Conservation (phyloP, 179 eudicot species). For the Heliamphora pulchella region DNA sequence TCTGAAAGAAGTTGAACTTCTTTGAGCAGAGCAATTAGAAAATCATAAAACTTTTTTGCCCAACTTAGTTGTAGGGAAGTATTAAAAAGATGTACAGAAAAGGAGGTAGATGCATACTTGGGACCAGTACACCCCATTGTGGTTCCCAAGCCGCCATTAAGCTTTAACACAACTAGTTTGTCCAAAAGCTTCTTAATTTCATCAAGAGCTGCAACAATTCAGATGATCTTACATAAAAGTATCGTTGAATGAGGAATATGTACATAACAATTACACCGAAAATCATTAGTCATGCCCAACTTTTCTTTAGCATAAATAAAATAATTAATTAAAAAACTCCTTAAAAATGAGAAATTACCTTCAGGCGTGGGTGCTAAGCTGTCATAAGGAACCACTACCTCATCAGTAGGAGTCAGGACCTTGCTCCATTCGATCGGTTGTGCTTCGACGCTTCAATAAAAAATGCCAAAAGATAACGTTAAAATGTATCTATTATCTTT, state of each 20-base stretch:
- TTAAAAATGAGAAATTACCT: conserved; percentile 31
- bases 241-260: neutral
- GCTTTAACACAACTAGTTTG: conserved; percentile 97
- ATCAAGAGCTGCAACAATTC: conserved; percentile 50
- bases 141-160: conserved; percentile 98
- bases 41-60: neutral
- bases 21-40: neutral
- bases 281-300: neutral
- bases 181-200: conserved; percentile 66
- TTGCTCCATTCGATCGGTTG: conserved; percentile 89
- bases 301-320: neutral
- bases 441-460: conserved; percentile 71
- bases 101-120: conserved; percentile 41
- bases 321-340: neutral
- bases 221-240: neutral
- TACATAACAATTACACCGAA: neutral
- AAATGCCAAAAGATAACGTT: neutral
- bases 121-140: conserved; percentile 99
- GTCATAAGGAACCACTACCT: conserved; percentile 90
- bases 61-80: neutral
- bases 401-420: conserved; percentile 96
- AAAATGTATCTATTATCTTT: neutral
- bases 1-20: neutral
- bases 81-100: neutral
- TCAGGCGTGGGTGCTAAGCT: conserved; percentile 55